Evolutionary conservation across 2,329 filamentous ascomycete genomes (phyloP).

Genomic region (Hymenoscyphus scutula): DNA sequence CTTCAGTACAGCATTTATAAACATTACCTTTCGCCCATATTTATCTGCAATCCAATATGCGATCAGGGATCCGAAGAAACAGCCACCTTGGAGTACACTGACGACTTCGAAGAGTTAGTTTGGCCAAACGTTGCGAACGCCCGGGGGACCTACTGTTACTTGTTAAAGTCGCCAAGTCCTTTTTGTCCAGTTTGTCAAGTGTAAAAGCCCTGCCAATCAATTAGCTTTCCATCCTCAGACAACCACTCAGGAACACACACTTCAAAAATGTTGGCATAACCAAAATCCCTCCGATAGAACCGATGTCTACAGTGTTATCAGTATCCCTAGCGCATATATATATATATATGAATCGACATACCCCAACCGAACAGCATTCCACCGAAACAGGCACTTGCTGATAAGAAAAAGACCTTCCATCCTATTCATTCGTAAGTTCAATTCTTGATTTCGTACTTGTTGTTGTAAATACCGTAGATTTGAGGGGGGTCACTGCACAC

Average conservation of each 20-base stretch:
- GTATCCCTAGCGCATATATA: not conserved
- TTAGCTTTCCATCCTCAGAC: slow-evolving; percentile 44
- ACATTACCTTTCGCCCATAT: slow-evolving; percentile 18
- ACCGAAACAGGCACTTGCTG: slow-evolving; percentile 60
- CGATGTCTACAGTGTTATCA: slow-evolving; percentile 52
- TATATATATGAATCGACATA: slow-evolving; percentile 14
- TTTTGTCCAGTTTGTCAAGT: slow-evolving; percentile 34
- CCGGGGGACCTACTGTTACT: slow-evolving; percentile 44
- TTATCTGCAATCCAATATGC: slow-evolving; percentile 41
- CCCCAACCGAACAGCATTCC: slow-evolving; percentile 61
- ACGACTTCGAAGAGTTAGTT: slow-evolving; percentile 47
- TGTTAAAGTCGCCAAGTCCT: slow-evolving; percentile 48
- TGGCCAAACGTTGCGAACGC: not conserved
- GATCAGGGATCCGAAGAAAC: slow-evolving; percentile 61
- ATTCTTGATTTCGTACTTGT: not conserved
- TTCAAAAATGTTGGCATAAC: slow-evolving; percentile 62
- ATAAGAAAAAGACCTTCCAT: slow-evolving; percentile 63
- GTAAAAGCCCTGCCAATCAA: slow-evolving; percentile 38
- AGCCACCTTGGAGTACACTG: slow-evolving; percentile 68
- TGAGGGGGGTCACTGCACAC: slow-evolving; percentile 28
- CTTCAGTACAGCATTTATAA: not conserved
- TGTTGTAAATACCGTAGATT: slow-evolving; percentile 26
- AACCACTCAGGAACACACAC: slow-evolving; percentile 38
- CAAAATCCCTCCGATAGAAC: slow-evolving; percentile 73
- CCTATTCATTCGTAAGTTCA: slow-evolving; percentile 45